Evolutionary conservation across 2,329 filamentous ascomycete genomes (phyloP), one percentile per base, ranked within the genome.

Genomic region (Venturia pyrina): DNA sequence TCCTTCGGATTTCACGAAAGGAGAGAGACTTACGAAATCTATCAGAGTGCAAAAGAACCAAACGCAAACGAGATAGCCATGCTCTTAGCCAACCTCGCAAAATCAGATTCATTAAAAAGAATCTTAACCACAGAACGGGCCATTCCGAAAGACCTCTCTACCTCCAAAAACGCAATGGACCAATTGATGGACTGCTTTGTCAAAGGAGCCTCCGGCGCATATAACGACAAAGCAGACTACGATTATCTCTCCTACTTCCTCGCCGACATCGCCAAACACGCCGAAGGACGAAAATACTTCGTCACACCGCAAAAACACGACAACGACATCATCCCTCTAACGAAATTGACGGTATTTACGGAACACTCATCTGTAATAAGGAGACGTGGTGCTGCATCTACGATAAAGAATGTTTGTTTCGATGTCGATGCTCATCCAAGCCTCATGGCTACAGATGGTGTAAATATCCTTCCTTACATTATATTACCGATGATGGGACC

Each of bases 151-250:
- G 28, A 24, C 44, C 46, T 64, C n/a, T 87, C 85, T 6, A 89
- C 86, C 1, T 90, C 91, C 50, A 83, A 87, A 44, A 82, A 85
- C 67, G 87, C 91, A 5, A 85, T 98, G 71, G 92, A 97, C 75
- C 95, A 98, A 77, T 81, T 99, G 40, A 86, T 99, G 75, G 95
- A 98, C 75, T 88, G 96, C 71, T 99, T 99, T 74, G 95, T 98
- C 74, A 96, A 95, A 79, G 93, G 93, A 24, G 87, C 90, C 28
- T 87, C 89, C 68, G 89, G 89, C 32, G 81, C 83, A 11, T 92
- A 95, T 77, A 98, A 98, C 81, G 88, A 89, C 73, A 76, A 89
- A 34, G 92, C 92, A 67, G 85, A 93, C 77, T 98, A 87, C 75
- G 92, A 99, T 78, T 97, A 98, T 77, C 84, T 99, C 32, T 87